Evolutionary conservation across 2,329 filamentous ascomycete species (phyloP), one percentile per base, ranked within the genome.

Genomic region (Scytalidium lignicola): DNA sequence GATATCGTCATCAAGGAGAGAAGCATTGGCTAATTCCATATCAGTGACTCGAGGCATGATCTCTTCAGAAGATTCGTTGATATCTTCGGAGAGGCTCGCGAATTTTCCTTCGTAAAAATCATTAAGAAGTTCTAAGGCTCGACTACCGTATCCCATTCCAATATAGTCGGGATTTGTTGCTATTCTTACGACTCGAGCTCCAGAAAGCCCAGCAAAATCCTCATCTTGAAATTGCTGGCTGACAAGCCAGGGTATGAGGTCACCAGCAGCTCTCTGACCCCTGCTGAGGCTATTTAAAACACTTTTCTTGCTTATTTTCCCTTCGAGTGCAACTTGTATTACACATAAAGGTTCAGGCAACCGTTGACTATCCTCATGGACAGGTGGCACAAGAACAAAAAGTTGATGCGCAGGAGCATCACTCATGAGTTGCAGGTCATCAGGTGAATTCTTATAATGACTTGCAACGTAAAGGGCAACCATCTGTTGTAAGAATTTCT

Each of bases 151-250:
- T 20, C 95, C 93, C 89, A 95, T 96, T 43, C 79, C 82, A 46
- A 86, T 76, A 60, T 96, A 96, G 58, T 97, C 91, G 0, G 95
- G 93, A 65, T 96, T 95, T 1, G 93, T 96, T 18, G 95, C 93
- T 61, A 99, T 97, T 44, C 93, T 83, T 15, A 99, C 92, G 43
- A 99, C 74, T 53, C 93, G 83, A 28, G 92, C 93, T 49, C 93
- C 95, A 13, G 92, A 97, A 1, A 99, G 77, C 39, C 88, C 85
- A 12, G 92, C 93, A 65, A 99, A 99, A 57, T 96, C 90, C 57
- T 95, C 90, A 61, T 99, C 93, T 64, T 97, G 93, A 73, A 96
- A 99, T 65, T 99, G 93, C 65, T 97, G 91, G 65, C 90, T 95
- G 54, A 99, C 88, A 26, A 97, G 79, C 93, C 93, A 99, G 1